Percentiles rank a stretch among this genome's conserved stretches.
These are phyloP conservation scores for Corchorus olitorius DNA, from an alignment of 345 rosid species.

Conservation along the genomic window DNA sequence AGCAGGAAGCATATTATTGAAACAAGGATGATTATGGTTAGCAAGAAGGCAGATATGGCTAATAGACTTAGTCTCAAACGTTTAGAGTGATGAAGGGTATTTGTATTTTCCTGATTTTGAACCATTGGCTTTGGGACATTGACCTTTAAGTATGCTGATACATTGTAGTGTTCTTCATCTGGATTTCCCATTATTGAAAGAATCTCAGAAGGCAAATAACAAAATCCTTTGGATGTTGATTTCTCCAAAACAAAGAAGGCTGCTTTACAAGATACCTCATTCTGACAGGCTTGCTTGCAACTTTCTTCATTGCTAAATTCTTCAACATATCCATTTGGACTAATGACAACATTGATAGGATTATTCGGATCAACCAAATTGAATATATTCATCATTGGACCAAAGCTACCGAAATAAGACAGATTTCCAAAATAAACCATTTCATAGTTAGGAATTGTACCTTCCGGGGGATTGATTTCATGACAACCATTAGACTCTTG, in stretches of 20 bases:
- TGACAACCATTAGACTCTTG: not conserved
- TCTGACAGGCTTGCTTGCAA: not conserved
- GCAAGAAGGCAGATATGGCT: not conserved
- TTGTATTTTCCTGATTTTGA: not conserved
- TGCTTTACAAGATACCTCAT: not conserved
- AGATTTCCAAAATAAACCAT: not conserved
- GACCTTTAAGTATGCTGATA: not conserved
- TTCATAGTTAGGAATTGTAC: not conserved
- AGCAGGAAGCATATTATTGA: slow-evolving; percentile 1
- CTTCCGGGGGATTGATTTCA: not conserved
- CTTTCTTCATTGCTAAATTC: not conserved
- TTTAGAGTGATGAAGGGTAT: not conserved
- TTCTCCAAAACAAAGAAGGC: not conserved
- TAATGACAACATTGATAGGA: no score
- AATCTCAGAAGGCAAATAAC: not conserved
- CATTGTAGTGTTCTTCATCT: not conserved
- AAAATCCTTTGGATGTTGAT: not conserved
- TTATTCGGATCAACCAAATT: no score
- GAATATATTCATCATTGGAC: not conserved
- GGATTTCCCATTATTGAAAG: not conserved
- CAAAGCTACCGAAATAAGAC: not conserved
- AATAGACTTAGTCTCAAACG: not conserved
- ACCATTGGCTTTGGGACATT: not conserved
- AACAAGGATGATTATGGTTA: not conserved
- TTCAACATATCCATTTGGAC: no score